Percentiles rank a stretch among this genome's conserved stretches.
Conservation (phyloP, 2,329 filamentous ascomycete genomes). For the Aureobasidium subglaciale region DNA sequence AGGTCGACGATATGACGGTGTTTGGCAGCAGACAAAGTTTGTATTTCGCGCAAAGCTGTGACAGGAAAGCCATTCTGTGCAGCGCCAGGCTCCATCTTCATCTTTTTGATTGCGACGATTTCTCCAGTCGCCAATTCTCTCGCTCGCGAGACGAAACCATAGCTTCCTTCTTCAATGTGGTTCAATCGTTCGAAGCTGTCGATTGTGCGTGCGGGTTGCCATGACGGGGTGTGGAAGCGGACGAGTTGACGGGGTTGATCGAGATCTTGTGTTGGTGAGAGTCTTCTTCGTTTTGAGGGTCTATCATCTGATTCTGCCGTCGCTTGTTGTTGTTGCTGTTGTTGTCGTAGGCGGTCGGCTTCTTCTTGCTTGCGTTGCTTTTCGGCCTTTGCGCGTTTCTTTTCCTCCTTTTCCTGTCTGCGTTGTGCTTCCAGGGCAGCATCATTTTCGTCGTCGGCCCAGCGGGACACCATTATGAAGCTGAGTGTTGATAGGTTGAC, state of each 20-base stretch:
- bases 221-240: conserved; percentile 61
- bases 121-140: conserved; percentile 65
- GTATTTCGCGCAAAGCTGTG: conserved; percentile 87
- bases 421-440: conserved; percentile 63
- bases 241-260: conserved; percentile 50
- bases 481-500: not conserved
- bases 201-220: conserved; percentile 68
- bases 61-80: conserved; percentile 63
- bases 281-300: conserved; percentile 54
- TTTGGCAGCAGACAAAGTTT: conserved; percentile 72
- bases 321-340: conserved; percentile 22
- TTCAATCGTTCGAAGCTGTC: conserved; percentile 89
- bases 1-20: conserved; percentile 79
- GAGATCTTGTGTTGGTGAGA: conserved; percentile 45
- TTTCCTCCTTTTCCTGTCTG: conserved; percentile 80
- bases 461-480: conserved; percentile 55
- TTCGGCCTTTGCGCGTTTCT: conserved; percentile 74
- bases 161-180: conserved; percentile 94
- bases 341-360: conserved; percentile 31
- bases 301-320: conserved; percentile 21
- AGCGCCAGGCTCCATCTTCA: conserved; percentile 74
- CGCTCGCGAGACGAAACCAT: conserved; percentile 87
- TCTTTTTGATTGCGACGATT: conserved; percentile 84
- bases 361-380: conserved; percentile 65
- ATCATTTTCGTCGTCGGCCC: conserved; percentile 81